Percentiles rank a stretch among this genome's conserved stretches.
Evolutionary conservation across 495 filamentous ascomycete genomes (phyloP).

Genomic region (Xanthoparmelia taractica): DNA sequence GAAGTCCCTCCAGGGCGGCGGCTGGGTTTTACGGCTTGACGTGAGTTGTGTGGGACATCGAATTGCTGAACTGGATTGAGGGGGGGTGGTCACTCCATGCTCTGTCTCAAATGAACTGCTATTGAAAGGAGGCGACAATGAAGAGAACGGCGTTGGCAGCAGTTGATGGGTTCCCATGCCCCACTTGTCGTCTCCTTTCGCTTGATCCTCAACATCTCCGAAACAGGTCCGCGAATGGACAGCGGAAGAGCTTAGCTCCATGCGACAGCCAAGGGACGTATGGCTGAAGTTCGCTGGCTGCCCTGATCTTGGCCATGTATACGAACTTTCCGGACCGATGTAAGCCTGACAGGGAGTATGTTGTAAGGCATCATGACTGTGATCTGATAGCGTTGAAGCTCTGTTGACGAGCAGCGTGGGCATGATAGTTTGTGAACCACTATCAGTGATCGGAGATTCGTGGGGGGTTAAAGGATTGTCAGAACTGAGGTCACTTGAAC

Average conservation of each 20-base stretch:
- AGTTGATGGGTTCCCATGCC: not conserved
- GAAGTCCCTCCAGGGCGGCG: conserved; percentile 6
- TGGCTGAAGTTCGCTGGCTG: conserved; percentile 2
- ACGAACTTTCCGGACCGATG: not conserved
- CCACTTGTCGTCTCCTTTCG: not conserved
- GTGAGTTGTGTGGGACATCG: not conserved
- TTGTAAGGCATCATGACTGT: conserved; percentile 2
- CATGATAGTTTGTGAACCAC: conserved; percentile 4
- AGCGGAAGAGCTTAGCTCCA: not conserved
- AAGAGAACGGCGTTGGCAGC: conserved; percentile 2
- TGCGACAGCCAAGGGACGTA: not conserved
- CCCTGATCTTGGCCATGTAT: conserved; percentile 1
- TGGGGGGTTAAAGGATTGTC: not conserved
- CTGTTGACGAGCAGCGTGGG: not conserved
- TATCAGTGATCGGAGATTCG: not conserved
- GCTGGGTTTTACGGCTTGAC: not conserved
- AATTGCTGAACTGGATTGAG: not conserved
- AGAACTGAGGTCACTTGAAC: not conserved
- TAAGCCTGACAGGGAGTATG: not conserved
- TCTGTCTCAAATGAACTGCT: not conserved
- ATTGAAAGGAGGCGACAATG: not conserved
- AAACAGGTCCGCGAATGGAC: not conserved
- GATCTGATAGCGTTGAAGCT: conserved; percentile 7
- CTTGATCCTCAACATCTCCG: not conserved
- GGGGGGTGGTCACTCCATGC: not conserved